Evolutionary conservation across 208 protist species (phyloP), one percentile per base, ranked within the genome.

Genomic region (Crithidia mellificae): DNA sequence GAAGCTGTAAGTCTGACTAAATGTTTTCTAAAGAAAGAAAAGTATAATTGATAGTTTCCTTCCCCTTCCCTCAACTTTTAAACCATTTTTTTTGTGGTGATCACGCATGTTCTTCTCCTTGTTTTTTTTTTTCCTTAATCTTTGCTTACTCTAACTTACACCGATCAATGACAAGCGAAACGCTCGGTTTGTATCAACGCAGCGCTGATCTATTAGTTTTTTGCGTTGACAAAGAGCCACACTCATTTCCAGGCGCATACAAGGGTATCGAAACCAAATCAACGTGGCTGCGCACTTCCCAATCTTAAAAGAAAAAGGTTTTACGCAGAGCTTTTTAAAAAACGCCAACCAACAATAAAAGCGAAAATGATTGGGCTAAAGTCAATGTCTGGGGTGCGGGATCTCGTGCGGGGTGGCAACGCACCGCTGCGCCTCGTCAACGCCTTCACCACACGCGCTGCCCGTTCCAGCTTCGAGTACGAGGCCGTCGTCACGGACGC

Each of bases 321-420:
- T n/a, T n/a, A n/a, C n/a, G n/a, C n/a, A n/a, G n/a, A n/a, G n/a
- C n/a, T n/a, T n/a, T n/a, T n/a, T n/a, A n/a, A n/a, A n/a, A n/a
- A n/a, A n/a, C n/a, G n/a, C n/a, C n/a, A n/a, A n/a, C n/a, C n/a
- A n/a, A n/a, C n/a, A n/a, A n/a, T n/a, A 55, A 63, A 50, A 22
- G n/a, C 39, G 38, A 17, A 24, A 36, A 92, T 96, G 83, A 29
- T 90, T 17, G 77, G 81, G 17, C 62, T 78, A 15, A 90, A 89
- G 64, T 77, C 83, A 17, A 94, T 94, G 84, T 90, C 88, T n/a
- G 91, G 88, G 9, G 91, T 94, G 68, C 86, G 89, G 24, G 85
- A 94, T 61, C 30, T 94, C 17, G 59, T 75, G 7, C 62, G 77
- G n/a, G 77, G 80, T 50, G 82, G 83, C 22, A 68, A 72, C 29